Percentiles rank a stretch among this genome's conserved stretches.
These are phyloP conservation scores for Whalleya microplaca DNA, from an alignment of 2,329 filamentous ascomycete genomes.

Conservation along the genomic window DNA sequence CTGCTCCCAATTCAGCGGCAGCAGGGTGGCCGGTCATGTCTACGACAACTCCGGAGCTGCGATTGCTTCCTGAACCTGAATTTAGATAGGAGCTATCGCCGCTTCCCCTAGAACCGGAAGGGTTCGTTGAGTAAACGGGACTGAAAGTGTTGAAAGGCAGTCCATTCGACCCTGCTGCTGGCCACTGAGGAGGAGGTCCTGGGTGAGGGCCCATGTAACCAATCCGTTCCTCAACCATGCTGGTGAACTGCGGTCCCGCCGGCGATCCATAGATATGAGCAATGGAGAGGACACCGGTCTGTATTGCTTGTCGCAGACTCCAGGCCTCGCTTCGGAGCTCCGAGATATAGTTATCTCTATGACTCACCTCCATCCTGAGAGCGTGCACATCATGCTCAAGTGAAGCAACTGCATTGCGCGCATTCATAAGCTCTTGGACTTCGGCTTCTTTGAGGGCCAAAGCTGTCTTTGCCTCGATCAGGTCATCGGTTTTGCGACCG, in stretches of 20 bases:
- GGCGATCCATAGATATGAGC: slow-evolving; percentile 8
- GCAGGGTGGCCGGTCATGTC: no score
- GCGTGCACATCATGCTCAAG: not conserved
- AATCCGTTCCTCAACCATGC: not conserved
- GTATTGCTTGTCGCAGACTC: slow-evolving; percentile 9
- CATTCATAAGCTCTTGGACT: slow-evolving; percentile 1
- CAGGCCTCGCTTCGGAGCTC: slow-evolving; percentile 5
- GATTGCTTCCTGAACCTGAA: no score
- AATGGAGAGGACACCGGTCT: slow-evolving; percentile 7
- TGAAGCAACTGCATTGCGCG: not conserved
- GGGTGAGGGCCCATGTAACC: not conserved
- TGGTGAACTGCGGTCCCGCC: slow-evolving; percentile 1
- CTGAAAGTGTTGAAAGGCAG: no score
- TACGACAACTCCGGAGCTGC: no score
- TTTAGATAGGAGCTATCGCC: no score
- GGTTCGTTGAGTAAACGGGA: no score
- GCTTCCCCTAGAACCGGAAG: no score
- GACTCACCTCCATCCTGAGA: not conserved
- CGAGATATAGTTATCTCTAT: slow-evolving; percentile 3
- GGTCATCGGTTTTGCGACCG: not conserved
- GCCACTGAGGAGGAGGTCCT: no score
- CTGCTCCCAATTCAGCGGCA: no score
- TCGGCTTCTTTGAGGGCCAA: slow-evolving; percentile 4
- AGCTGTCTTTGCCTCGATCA: slow-evolving; percentile 5
- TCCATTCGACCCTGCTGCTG: no score